Evolutionary conservation across 768 basidiomycete species (phyloP), one percentile per base, ranked within the genome.

Genomic region (Boletellus sp.): DNA sequence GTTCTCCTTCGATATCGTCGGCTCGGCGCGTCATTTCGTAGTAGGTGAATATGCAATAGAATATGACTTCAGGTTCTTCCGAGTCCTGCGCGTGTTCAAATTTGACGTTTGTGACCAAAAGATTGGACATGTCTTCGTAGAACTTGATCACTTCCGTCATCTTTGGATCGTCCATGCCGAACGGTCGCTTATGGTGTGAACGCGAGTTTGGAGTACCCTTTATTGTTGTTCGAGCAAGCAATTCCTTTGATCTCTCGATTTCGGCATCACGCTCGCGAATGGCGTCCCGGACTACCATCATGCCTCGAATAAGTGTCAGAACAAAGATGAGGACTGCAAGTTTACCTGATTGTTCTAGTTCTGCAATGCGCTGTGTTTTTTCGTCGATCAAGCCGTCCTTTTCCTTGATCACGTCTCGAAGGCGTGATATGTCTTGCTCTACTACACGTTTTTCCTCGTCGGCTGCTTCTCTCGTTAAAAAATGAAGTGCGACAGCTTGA

Each of bases 81-180:
- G 56, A 61, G 50, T 45, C 46, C 33, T 54, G 22, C 34, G 45
- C 17, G 32, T 50, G 65, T 67, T 73, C 74, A 45, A 74, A 65
- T 59, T 82, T 84, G 64, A 90, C 57, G 45, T 74, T 78, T 3
- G 79, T 73, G 20, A 94, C 76, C 34, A 90, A 74, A 20, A 94
- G 70, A 58, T 92, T 90, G 1, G 90, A 91, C 55, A 91, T 67
- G 59, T 94, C 90, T 65, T 94, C 90, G 63, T 95, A 95, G 53
- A 94, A 79, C 44, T 74, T 75, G 57, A 92, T 76, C 37, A 85
- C 76, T 59, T 77, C 72, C 3, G 72, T 69, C 55, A 80, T 77
- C 62, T 83, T 83, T 6, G 80, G 79, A 54, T 85, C 81, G 20
- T 80, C 75, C 39, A 66, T 48, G 19, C 72, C 69, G 16, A 73